Evolutionary conservation across 495 filamentous ascomycete genomes (phyloP), one percentile per base, ranked within the genome.

Genomic region (Daldinia concentrica): DNA sequence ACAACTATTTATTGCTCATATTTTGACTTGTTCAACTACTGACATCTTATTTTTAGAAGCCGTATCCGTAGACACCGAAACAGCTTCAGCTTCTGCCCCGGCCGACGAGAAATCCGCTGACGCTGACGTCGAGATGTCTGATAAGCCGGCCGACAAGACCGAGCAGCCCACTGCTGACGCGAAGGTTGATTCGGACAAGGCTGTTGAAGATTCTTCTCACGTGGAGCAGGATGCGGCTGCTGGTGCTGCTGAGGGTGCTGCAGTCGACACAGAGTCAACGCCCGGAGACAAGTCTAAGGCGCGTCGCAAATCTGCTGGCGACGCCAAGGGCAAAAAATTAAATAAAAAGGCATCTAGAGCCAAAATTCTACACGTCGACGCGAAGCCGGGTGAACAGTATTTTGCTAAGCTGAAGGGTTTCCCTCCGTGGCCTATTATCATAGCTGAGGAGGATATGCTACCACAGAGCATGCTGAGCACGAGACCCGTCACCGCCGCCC

Each of bases 381-480:
- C 91, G 64, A 83, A 95, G 81, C 91, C 94, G 2, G 94, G 94
- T 72, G 88, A 97, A 67, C 90, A 92, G 79, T 97, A 88, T 81
- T 90, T 93, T 58, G 92, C 93, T 64, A 90, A 92, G 74, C 88
- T 98, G 76, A 94, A 93, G 83, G 94, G 94, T 61, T 93, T 91
- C 81, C 93, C 93, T 12, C 89, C 91, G 45, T 98, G 94, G 94
- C 94, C 94, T 3, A 88, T 92, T 45, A 90, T 98, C 79, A 88
- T 98, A 66, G 93, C 90, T 73, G 93, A 97, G 76, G 94, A 98
- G 79, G 90, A 91, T 66, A 97, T 98, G 87, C 87, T 98, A 9
- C 94, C 94, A 0, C 77, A 86, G 37, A 86, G 84, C 29, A 85
- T 97, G 19, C 78, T 94, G 62, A 87, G 83, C 60, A 85, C 86